A percentile compares a stretch with the other conserved stretches of the same genome.
Evolutionary conservation across 306 rosid genomes (phyloP).

Genomic region (Cicer chorassanicum): DNA sequence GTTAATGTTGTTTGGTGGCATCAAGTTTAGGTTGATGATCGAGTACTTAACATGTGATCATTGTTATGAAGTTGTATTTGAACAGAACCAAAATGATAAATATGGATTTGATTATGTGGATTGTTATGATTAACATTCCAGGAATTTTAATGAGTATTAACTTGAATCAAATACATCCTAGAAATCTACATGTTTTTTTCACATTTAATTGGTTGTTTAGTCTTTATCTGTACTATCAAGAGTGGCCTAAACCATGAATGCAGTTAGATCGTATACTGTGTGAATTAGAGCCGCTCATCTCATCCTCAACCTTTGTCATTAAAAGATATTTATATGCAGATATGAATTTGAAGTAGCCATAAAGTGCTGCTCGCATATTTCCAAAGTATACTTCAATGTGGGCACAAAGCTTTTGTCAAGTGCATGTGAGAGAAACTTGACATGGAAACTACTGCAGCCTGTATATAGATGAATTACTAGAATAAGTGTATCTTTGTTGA

Average conservation of each 20-base stretch:
- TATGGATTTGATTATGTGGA: slow-evolving; percentile 1
- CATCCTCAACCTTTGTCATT: slow-evolving; percentile 8
- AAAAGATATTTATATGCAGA: neutral
- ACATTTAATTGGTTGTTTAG: neutral
- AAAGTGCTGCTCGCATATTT: slow-evolving; percentile 22
- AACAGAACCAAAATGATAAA: slow-evolving; percentile 27
- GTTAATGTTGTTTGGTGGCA: slow-evolving; percentile 27
- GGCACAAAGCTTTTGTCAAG: slow-evolving; percentile 25
- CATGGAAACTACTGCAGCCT: neutral
- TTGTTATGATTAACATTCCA: neutral
- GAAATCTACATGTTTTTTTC: neutral
- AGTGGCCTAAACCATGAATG: slow-evolving; percentile 33
- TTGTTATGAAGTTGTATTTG: slow-evolving; percentile 13
- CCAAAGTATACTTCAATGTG: slow-evolving; percentile 21
- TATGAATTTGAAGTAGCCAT: slow-evolving; percentile 13
- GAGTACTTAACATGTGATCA: slow-evolving; percentile 4
- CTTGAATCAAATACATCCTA: slow-evolving; percentile 12
- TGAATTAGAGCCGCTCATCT: slow-evolving; percentile 2
- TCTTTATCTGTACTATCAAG: neutral
- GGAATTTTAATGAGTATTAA: slow-evolving; percentile 1
- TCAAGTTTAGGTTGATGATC: slow-evolving; percentile 33
- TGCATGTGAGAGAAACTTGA: slow-evolving; percentile 36
- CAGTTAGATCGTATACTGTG: slow-evolving; percentile 11
- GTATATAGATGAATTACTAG: neutral
- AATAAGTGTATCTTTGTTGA: neutral